phyloP scores from a whole-genome alignment of 2,329 filamentous ascomycete species.

The Graphilbum ipis-grandicollis region DNA sequence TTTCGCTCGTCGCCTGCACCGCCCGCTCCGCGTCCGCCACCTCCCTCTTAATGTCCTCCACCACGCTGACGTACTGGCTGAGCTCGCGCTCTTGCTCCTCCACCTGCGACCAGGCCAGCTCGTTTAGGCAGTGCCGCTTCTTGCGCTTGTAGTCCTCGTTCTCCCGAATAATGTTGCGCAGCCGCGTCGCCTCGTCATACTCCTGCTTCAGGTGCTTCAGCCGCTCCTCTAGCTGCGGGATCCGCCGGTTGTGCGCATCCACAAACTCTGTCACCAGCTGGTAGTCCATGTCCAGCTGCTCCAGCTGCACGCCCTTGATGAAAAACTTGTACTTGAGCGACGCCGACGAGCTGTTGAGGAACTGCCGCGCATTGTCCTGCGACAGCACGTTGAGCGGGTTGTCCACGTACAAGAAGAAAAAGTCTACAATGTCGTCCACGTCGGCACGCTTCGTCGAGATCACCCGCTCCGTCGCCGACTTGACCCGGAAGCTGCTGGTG shows the following conservation, averaged over 20 bases:
- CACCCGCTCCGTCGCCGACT: conserved; percentile 48
- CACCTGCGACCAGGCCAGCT: conserved; percentile 80
- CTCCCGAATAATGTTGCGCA: conserved; percentile 47
- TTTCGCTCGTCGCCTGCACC: conserved; percentile 28
- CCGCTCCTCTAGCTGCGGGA: conserved; percentile 43
- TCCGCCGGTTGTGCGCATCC: conserved; percentile 51
- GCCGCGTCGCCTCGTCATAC: conserved; percentile 42
- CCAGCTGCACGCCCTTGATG: conserved; percentile 80
- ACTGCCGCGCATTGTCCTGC: conserved; percentile 87
- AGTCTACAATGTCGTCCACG: conserved; percentile 84
- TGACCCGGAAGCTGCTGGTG: conserved; percentile 71
- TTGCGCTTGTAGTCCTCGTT: conserved; percentile 47
- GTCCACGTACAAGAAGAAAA: conserved; percentile 84
- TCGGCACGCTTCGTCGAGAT: conserved; percentile 75
- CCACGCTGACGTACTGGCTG: conserved; percentile 18
- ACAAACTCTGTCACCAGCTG: conserved; percentile 63
- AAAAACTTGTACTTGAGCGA: conserved; percentile 93
- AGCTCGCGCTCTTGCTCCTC: conserved; percentile 50
- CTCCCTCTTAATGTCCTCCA: conserved; percentile 17
- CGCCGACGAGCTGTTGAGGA: conserved; percentile 70
- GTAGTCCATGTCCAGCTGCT: conserved; percentile 85
- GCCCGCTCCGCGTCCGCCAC: conserved; percentile 23
- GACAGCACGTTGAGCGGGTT: conserved; percentile 93
- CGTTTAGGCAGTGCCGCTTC: conserved; percentile 39
- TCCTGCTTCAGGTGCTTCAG: conserved; percentile 41